phyloP scores from a whole-genome alignment of 2,329 filamentous ascomycete genomes.

The Alternaria viburni region DNA sequence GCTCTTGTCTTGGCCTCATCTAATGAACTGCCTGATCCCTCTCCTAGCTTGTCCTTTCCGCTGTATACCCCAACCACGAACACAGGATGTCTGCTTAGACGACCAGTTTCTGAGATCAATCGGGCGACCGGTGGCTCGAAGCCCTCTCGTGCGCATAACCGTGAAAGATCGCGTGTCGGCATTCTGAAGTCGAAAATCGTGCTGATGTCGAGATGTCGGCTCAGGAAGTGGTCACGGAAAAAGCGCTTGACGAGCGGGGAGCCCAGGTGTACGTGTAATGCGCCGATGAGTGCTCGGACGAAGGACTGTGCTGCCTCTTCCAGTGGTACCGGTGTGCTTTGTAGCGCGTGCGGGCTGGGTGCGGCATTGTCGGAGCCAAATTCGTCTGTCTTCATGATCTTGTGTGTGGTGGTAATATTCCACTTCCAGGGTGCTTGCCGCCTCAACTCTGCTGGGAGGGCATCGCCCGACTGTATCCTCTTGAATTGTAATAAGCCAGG shows the following conservation, averaged over 20 bases:
- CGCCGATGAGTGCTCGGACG: conserved; percentile 81
- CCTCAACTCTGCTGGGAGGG: conserved; percentile 31
- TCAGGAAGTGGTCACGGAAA: conserved; percentile 82
- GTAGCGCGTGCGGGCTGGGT: conserved; percentile 30
- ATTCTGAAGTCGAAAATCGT: conserved; percentile 82
- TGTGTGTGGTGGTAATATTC: conserved; percentile 62
- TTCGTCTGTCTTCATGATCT: conserved; percentile 81
- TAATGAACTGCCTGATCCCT: conserved; percentile 81
- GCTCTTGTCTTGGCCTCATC: conserved; percentile 79
- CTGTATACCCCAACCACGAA: conserved; percentile 95
- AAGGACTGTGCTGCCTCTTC: conserved; percentile 74
- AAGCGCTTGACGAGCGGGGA: conserved; percentile 80
- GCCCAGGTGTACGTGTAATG: conserved; percentile 85
- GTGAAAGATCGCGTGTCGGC: conserved; percentile 81
- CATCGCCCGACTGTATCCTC: conserved; percentile 47
- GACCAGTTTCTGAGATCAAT: conserved; percentile 88
- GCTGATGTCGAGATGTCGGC: conserved; percentile 76
- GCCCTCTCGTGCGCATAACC: conserved; percentile 84
- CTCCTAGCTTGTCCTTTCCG: conserved; percentile 87
- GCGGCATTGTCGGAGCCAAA: conserved; percentile 71
- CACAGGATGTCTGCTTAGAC: conserved; percentile 82
- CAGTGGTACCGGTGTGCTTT: conserved; percentile 43
- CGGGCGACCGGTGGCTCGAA: conserved; percentile 88
- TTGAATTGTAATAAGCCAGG: conserved; percentile 85
- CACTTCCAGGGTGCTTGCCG: conserved; percentile 43